Evolutionary conservation across 2,329 filamentous ascomycete species (phyloP).

Genomic region (Cordyceps fumosorosea): DNA sequence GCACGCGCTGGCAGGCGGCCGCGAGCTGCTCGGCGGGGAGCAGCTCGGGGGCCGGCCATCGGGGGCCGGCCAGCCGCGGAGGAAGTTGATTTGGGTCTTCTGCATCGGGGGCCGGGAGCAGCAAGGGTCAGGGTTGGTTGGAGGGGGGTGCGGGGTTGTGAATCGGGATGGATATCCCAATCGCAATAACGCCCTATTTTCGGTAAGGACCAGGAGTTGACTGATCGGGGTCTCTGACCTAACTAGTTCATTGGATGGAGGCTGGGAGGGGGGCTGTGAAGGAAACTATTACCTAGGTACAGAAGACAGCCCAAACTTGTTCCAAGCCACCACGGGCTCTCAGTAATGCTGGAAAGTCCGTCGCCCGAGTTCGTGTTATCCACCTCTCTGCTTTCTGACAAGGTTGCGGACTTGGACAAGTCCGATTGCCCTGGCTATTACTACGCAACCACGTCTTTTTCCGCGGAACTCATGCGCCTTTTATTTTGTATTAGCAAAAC

Average conservation of each 20-base stretch:
- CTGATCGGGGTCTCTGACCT: not conserved
- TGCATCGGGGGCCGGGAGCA: not conserved
- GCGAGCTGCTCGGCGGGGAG: slow-evolving; percentile 60
- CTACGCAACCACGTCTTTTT: not conserved
- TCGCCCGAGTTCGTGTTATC: not conserved
- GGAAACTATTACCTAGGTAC: not conserved
- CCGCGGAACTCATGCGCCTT: not conserved
- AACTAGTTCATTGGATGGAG: not conserved
- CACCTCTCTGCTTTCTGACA: not conserved
- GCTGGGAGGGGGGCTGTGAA: not conserved
- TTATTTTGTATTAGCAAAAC: no score
- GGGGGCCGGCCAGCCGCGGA: slow-evolving; percentile 61
- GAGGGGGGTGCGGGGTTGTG: not conserved
- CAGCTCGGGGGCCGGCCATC: slow-evolving; percentile 56
- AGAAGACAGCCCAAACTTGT: not conserved
- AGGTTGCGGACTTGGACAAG: not conserved
- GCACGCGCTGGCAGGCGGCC: slow-evolving; percentile 49
- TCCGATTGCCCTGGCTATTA: not conserved
- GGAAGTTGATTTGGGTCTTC: slow-evolving; percentile 49
- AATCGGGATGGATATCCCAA: not conserved
- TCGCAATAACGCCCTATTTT: not conserved
- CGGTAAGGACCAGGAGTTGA: not conserved
- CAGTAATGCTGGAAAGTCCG: not conserved
- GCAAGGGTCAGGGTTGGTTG: not conserved
- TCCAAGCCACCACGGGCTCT: not conserved